Evolutionary conservation across 148 eudicot genomes (phyloP), one percentile per base, ranked within the genome.

Genomic region (Dysphania ambrosioides): DNA sequence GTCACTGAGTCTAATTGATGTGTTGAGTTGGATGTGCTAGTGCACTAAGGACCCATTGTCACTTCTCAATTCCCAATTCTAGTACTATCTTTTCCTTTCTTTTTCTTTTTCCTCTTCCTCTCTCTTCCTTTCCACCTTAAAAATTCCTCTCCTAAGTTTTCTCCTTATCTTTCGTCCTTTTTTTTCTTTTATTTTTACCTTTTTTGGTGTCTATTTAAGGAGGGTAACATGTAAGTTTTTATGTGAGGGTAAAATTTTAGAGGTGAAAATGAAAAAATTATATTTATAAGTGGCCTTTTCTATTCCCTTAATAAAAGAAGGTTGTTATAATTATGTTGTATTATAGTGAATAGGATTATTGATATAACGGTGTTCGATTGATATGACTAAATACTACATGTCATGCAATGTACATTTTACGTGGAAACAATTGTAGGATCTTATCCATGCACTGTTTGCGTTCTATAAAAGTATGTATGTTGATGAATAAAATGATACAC

Each of bases 21-120:
- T 41, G 72, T 49, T 75, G 60, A 79, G 75, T 42, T 64, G 79
- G 63, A 60, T 55, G 79, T 47, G 75, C 70, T 63, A 75, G 82
- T 75, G 82, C 41, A 56, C 68, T 42, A 40, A 70, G 44, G 82
- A 36, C 59, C 82, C 75, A 75, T 75, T 77, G 67, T 72, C 38
- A 78, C 66, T 60, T 79, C 70, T 68, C 82, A 74, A 79, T 73
- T 74, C 74, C 82, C 78, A 61, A 74, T 70, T 79, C 74, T 68
- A 74, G 70, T 70, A 73, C 68, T 41, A 59, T 73, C 59, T 73
- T 53, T 64, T 40, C 19, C 42, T 66, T 38, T 26, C 56, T 47
- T 49, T 44, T 21, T 63, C 68, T 72, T 8, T 74, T 31, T 76
- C 56, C 8, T 59, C 79, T 64, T 40, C 19, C 42, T 66, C 29